Evolutionary conservation across 202 grass and related monocot genomes (phyloP).

Genomic region (Musa balbisiana): DNA sequence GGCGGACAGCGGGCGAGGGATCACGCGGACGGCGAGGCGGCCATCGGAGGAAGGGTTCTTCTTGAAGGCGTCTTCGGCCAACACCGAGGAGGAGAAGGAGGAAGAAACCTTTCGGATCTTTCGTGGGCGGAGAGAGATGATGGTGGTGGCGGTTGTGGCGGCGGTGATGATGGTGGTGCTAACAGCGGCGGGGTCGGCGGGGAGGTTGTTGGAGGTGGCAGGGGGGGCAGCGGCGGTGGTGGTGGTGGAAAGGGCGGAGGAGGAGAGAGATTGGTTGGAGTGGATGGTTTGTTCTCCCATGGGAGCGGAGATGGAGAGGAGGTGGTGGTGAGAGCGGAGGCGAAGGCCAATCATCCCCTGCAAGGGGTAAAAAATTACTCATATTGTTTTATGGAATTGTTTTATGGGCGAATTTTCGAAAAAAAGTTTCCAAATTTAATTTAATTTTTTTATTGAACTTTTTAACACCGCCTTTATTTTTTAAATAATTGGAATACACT

Average conservation of each 20-base stretch:
- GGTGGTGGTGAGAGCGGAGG: background rate
- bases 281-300: constrained; percentile 54
- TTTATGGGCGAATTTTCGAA: no score
- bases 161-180: background rate
- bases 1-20: constrained; percentile 43
- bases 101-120: constrained; percentile 23
- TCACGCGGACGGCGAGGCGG: constrained; percentile 10
- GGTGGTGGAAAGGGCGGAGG: constrained; percentile 23
- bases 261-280: constrained; percentile 23
- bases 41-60: background rate
- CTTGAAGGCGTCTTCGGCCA: background rate
- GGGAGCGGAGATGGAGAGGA: constrained; percentile 14
- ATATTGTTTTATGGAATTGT: background rate
- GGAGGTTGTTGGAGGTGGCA: constrained; percentile 28
- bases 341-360: background rate
- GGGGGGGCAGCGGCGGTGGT: background rate
- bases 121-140: constrained; percentile 9
- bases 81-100: background rate
- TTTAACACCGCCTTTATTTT: no score
- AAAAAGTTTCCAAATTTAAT: no score
- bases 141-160: background rate
- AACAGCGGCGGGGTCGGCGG: constrained; percentile 5
- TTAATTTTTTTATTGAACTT: no score
- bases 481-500: no score
- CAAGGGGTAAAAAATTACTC: background rate